Evolutionary conservation across 805 yeast species (phyloP), one percentile per base, ranked within the genome.

Genomic region (Kazachstania bromeliacearum): DNA sequence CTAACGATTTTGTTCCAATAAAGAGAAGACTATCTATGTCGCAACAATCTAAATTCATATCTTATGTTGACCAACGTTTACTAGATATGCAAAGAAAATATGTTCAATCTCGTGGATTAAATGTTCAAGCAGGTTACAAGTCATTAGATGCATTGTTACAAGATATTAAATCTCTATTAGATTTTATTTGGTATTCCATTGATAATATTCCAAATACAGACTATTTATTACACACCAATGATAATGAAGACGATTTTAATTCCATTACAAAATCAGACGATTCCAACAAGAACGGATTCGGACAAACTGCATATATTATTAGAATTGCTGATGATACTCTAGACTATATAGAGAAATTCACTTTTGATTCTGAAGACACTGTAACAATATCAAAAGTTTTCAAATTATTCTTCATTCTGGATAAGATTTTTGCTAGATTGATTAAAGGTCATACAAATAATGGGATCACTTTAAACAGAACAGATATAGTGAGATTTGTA

Each of bases 251-350:
- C 29, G 15, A 26, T 13, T 7, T 10, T 10, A 7, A 10, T 3
- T 14, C 12, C 7, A 14, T 26, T 13, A 10, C 12, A 8, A 26
- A 13, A 9, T 8, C 25, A 22, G 8, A 12, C 12, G 9, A 13
- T 13, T 9, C 29, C 12, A 4, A 10, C 14, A 4, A 26, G 12
- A 12, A 21, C 27, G 41, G 31, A n/a, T 73, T 72, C 48, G 84
- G 83, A 1, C 88, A 79, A 52, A 63, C 70, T 0, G 75, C 75
- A 35, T 80, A 79, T 45, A 55, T 80, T 13, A 60, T 84, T 17
- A 67, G 68, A 28, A 66, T 82, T 2, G 71, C 84, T 33, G 85
- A 81, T 34, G 87, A 80, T 42, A 49, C 79, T 20, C 67, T 75
- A 33, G 88, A 79, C 43, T 80, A 71, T 45, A 44, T 77, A 7